Base-by-base conservation (phyloP, 768 basidiomycete genomes). In the Mycena galericulata region DNA sequence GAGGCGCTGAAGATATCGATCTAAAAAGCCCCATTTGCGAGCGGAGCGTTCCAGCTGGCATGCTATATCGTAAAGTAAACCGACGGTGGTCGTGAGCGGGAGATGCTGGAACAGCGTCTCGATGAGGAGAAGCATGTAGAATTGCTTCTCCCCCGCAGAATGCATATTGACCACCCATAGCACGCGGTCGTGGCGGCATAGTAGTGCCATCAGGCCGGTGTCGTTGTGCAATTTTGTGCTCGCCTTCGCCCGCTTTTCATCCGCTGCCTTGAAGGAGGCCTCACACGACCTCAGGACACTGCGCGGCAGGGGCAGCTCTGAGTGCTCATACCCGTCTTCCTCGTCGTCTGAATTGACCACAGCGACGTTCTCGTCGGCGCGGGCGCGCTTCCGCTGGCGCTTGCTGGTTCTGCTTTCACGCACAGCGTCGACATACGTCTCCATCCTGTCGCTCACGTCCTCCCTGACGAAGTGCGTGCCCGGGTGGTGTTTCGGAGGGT, bases 191-290 rank as follows among this genome's bases (percentile, higher is more conserved):
- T 82, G 81, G 0, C 73, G 60, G 62, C 83, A 84, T 0, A 82
- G 70, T 0, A 83, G 64, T 0, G 75, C 79, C 81, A 83, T 82
- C 9, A 83, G 66, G 0, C 77, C 80, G 0, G 76, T 82, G 50
- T 81, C 80, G 40, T 72, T 65, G 43, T 75, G 76, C 40, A 75
- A 72, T 41, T 72, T 50, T 30, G 73, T 75, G 49, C 75, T 79
- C 6, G 75, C 75, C 68, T 79, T 79, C 26, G 66, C 40, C 0
- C 73, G 49, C 62, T n/a, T n/a, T n/a, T n/a, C n/a, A n/a, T n/a
- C n/a, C n/a, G n/a, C n/a, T n/a, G n/a, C n/a, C n/a, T n/a, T 69
- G n/a, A n/a, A n/a, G n/a, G n/a, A n/a, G n/a, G n/a, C n/a, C n/a
- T n/a, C n/a, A n/a, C n/a, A n/a, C n/a, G 60, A 79, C 73, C 82